These are phyloP conservation scores for Didymella pinodella DNA, from an alignment of 2,329 filamentous ascomycete species.

Conservation along the genomic window DNA sequence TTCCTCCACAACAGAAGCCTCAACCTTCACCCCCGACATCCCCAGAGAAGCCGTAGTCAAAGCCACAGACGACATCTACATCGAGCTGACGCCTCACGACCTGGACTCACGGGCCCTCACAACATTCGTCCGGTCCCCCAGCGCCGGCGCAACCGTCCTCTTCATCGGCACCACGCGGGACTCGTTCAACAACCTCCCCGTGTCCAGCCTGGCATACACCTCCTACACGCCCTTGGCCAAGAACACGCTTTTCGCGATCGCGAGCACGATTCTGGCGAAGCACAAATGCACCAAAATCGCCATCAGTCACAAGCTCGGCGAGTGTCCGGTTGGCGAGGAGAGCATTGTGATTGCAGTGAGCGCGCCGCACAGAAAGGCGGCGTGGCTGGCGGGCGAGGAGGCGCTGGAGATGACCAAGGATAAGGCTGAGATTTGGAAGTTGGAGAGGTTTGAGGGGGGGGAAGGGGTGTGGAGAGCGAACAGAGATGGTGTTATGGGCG, in stretches of 20 bases:
- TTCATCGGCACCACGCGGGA: conserved; percentile 75
- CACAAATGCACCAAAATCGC: conserved; percentile 76
- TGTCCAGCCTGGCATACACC: conserved; percentile 77
- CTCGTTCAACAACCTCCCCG: conserved; percentile 73
- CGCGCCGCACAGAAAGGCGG: conserved; percentile 80
- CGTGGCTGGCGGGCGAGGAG: conserved; percentile 89
- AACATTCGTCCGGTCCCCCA: conserved; percentile 68
- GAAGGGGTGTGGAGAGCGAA: conserved; percentile 89
- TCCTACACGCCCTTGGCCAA: conserved; percentile 77
- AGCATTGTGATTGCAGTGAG: conserved; percentile 91
- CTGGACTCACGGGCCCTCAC: conserved; percentile 68
- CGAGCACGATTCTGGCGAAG: conserved; percentile 62
- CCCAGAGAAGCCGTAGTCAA: conserved; percentile 39
- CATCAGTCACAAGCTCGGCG: conserved; percentile 84
- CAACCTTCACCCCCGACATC: conserved; percentile 38
- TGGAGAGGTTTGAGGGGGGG: conserved; percentile 82
- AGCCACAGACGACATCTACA: conserved; percentile 61
- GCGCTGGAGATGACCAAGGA: conserved; percentile 86
- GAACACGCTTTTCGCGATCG: conserved; percentile 71
- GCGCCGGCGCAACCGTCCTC: conserved; percentile 43
- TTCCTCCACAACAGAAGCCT: conserved; percentile 36
- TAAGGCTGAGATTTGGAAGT: conserved; percentile 93
- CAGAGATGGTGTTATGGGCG: conserved; percentile 71
- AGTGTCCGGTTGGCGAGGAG: conserved; percentile 89
- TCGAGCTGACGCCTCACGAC: conserved; percentile 70